Evolutionary conservation across 495 filamentous ascomycete genomes (phyloP).

Genomic region (Delitschia confertaspora): DNA sequence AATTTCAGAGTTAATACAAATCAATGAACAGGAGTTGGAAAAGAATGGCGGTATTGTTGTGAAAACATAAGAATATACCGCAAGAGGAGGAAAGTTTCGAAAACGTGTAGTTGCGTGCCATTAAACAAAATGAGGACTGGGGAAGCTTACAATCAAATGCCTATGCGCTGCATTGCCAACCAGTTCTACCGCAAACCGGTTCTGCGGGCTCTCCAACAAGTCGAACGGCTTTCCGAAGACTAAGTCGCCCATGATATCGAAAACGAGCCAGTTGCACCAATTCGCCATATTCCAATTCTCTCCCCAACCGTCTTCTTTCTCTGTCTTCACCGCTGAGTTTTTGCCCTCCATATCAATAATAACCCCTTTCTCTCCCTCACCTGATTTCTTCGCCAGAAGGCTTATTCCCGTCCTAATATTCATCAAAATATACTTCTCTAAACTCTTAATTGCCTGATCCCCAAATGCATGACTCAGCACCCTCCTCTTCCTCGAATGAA

Average conservation of each 20-base stretch:
- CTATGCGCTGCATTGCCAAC: slow-evolving; percentile 40
- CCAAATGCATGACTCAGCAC: slow-evolving; percentile 57
- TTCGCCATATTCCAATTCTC: slow-evolving; percentile 43
- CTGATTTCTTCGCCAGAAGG: slow-evolving; percentile 5
- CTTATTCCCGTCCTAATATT: slow-evolving; percentile 24
- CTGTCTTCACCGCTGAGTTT: no score
- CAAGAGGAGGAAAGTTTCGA: neutral
- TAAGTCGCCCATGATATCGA: slow-evolving; percentile 65
- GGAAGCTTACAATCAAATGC: slow-evolving; percentile 40
- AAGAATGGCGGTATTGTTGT: no score
- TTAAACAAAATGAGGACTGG: neutral
- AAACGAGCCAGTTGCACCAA: slow-evolving; percentile 58
- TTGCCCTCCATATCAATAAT: no score
- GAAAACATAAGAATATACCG: no score
- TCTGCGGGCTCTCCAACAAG: slow-evolving; percentile 55
- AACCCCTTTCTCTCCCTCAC: neutral
- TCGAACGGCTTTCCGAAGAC: slow-evolving; percentile 63
- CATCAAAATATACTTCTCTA: slow-evolving; percentile 51
- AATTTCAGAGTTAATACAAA: neutral
- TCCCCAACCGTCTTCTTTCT: slow-evolving; percentile 12
- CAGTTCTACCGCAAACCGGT: slow-evolving; percentile 50
- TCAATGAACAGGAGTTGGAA: neutral
- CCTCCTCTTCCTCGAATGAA: slow-evolving; percentile 55
- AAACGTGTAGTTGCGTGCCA: neutral
- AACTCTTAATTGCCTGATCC: slow-evolving; percentile 46